phyloP scores from a whole-genome alignment of 805 yeast genomes.

The Saturnispora bothae region DNA sequence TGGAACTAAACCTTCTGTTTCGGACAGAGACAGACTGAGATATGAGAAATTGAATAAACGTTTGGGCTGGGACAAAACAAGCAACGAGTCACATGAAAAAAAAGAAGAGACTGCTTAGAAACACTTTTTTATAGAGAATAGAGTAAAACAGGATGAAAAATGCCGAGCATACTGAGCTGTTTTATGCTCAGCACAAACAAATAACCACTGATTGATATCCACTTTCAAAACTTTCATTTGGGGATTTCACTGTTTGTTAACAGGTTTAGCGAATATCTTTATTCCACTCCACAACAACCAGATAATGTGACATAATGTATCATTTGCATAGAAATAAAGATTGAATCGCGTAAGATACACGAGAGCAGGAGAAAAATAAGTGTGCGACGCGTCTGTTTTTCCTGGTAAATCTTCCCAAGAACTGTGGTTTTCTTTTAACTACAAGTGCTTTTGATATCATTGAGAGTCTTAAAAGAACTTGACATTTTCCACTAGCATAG shows the following conservation, averaged over 20 bases:
- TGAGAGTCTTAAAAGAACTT: too few relatives aligned
- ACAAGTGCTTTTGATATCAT: too few relatives aligned
- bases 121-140: not conserved
- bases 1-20: constrained; percentile 81
- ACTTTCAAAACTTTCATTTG: too few relatives aligned
- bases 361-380: not conserved
- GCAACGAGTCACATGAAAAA: not conserved
- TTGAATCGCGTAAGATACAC: not conserved
- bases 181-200: not conserved
- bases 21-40: constrained; percentile 69
- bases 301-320: too few relatives aligned
- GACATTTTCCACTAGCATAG: too few relatives aligned
- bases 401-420: not conserved
- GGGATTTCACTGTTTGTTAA: too few relatives aligned
- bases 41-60: constrained; percentile 66
- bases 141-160: not conserved
- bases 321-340: not conserved
- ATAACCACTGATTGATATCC: too few relatives aligned
- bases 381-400: not conserved
- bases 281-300: too few relatives aligned
- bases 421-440: too few relatives aligned
- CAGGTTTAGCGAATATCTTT: too few relatives aligned
- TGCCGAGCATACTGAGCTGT: not conserved
- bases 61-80: constrained; percentile 54
- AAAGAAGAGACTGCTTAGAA: constrained; percentile 7